Evolutionary conservation across 768 basidiomycete genomes (phyloP).

Genomic region (Macrolepiota dolichaula): DNA sequence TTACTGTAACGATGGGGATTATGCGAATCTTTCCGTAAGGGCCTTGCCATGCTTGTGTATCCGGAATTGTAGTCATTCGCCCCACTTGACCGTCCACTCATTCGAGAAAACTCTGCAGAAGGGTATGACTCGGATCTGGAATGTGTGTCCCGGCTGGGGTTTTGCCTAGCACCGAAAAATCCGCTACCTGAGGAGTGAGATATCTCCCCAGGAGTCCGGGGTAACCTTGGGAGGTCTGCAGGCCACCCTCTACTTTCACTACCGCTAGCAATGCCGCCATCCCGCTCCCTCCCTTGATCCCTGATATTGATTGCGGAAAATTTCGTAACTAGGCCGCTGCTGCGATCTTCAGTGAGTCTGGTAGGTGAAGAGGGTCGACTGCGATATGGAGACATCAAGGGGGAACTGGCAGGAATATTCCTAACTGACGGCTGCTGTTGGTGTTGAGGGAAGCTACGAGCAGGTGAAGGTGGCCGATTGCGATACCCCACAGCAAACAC

Average conservation of each 20-base stretch:
- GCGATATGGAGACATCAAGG: slow-evolving; percentile 4
- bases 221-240: slow-evolving; percentile 25
- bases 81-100: neutral
- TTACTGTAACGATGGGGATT: slow-evolving; percentile 9
- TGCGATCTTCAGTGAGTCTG: neutral
- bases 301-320: slow-evolving; percentile 1
- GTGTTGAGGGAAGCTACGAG: neutral
- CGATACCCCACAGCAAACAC: neutral
- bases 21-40: neutral
- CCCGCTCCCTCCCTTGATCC: neutral
- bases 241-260: slow-evolving; percentile 21
- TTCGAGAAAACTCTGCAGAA: slow-evolving; percentile 7
- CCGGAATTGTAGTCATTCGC: neutral
- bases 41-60: neutral
- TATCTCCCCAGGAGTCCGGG: slow-evolving; percentile 27
- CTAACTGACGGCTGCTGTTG: neutral
- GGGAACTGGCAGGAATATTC: neutral
- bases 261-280: neutral
- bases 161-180: slow-evolving; percentile 18
- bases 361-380: slow-evolving; percentile 1
- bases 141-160: neutral
- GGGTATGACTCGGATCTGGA: slow-evolving; percentile 3
- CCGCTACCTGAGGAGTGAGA: slow-evolving; percentile 15
- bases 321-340: neutral
- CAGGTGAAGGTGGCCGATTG: slow-evolving; percentile 6